Base-by-base conservation (phyloP, 495 filamentous ascomycete genomes). In the Penicillium chermesinum region DNA sequence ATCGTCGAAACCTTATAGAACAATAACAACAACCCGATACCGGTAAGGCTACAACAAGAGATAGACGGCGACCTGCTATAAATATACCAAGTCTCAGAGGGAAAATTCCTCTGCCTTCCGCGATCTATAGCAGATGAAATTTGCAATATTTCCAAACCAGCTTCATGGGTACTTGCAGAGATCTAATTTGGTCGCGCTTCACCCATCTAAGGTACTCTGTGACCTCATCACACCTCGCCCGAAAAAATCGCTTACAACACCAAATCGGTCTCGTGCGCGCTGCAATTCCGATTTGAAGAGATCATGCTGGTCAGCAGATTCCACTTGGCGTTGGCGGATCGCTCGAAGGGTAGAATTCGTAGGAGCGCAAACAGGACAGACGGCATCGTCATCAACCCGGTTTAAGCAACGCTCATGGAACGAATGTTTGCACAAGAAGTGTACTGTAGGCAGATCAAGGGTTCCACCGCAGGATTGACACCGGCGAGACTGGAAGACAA, bases 351-450 rank as follows among this genome's bases (percentile, higher is more conserved):
- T 95, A 16, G 85, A 79, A 67, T 96, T 95, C 20, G 86, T 80
- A 36, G 80, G 74, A 20, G 85, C 84, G 57, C 94, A 97, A 12
- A 84, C 71, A 13, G 91, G 87, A 64, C 93, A 98, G 65, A 95
- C 90, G 0, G 80, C 77, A 19, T 82, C 79, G 15, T 84, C 82
- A 37, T 80, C 84, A 34, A 75, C 74, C 18, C 72, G 74, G 48
- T 84, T 81, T 41, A 94, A 73, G 67, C 89, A 95, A 20, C 87
- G 76, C 66, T 94, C 86, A 62, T 98, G 93, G 75, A 95, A 98
- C 37, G 83, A 89, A 62, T 98, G 93, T 62, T 89, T 93, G 75
- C 93, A 98, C 55, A 97, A 67, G 65, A 97, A 98, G 64, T 98
- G 93, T 38, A 97, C 90, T 0, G 81, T 85, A 2, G 93, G 93